Evolutionary conservation across 2,329 filamentous ascomycete species (phyloP).

Genomic region (Curvularia hawaiiensis): DNA sequence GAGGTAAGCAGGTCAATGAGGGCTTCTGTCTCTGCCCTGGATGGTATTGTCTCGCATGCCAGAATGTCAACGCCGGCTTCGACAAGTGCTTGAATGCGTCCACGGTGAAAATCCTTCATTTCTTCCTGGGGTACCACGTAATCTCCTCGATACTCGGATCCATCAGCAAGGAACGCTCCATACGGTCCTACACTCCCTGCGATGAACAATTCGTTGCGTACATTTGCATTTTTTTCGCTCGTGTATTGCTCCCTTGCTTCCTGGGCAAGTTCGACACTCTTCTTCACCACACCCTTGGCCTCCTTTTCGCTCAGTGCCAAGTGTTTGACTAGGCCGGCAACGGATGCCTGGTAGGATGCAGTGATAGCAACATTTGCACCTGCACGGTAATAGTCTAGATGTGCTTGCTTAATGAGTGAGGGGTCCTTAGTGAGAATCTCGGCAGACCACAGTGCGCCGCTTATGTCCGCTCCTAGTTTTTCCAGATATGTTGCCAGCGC

Average conservation of each 20-base stretch:
- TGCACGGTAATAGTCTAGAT: constrained; percentile 52
- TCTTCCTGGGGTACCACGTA: constrained; percentile 42
- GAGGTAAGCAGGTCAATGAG: constrained; percentile 46
- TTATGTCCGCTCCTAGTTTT: constrained; percentile 50
- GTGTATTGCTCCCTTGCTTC: constrained; percentile 45
- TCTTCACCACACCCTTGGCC: constrained; percentile 45
- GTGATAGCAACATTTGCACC: constrained; percentile 56
- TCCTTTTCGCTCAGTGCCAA: constrained; percentile 40
- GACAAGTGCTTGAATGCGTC: constrained; percentile 49
- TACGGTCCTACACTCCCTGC: constrained; percentile 56
- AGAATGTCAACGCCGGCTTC: constrained; percentile 51
- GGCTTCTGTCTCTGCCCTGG: constrained; percentile 46
- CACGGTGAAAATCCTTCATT: constrained; percentile 52
- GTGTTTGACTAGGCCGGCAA: constrained; percentile 48
- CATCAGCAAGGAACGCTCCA: constrained; percentile 54
- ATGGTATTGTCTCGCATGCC: constrained; percentile 55
- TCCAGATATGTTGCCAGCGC: constrained; percentile 56
- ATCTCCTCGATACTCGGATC: constrained; percentile 53
- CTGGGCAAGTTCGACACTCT: constrained; percentile 50
- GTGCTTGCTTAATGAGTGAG: constrained; percentile 49
- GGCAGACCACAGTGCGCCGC: constrained; percentile 53
- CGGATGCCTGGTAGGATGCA: constrained; percentile 55
- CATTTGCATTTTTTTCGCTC: constrained; percentile 3
- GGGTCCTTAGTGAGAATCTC: constrained; percentile 49
- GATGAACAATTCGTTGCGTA: constrained; percentile 36